These are phyloP conservation scores for Austroboletus eburneus DNA, from an alignment of 768 basidiomycete species.

Conservation along the genomic window DNA sequence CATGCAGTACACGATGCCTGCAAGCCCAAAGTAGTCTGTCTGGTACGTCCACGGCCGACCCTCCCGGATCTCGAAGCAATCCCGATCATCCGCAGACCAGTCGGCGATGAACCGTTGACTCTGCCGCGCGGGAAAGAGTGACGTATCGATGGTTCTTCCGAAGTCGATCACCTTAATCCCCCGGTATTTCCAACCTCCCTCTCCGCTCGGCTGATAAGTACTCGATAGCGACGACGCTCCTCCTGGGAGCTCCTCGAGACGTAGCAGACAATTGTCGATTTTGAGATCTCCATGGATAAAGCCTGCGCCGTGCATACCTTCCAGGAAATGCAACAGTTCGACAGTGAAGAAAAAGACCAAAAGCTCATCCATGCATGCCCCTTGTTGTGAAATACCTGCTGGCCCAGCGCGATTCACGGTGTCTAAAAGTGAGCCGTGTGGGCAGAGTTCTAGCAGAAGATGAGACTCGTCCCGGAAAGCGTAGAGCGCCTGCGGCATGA, in stretches of 20 bases:
- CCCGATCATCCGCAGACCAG: slow-evolving; percentile 85
- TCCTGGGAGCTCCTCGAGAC: slow-evolving; percentile 79
- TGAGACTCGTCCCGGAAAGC: slow-evolving; percentile 87
- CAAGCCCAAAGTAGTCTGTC: slow-evolving; percentile 95
- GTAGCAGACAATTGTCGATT: slow-evolving; percentile 97
- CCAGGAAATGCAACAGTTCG: slow-evolving; percentile 80
- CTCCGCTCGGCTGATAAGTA: slow-evolving; percentile 74
- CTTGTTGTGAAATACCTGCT: slow-evolving; percentile 74
- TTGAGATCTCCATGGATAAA: slow-evolving; percentile 99
- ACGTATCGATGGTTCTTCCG: slow-evolving; percentile 88
- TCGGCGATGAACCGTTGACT: slow-evolving; percentile 81
- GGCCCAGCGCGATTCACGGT: slow-evolving; percentile 80
- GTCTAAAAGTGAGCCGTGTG: slow-evolving; percentile 89
- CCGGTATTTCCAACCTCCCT: slow-evolving; percentile 80
- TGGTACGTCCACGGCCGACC: slow-evolving; percentile 88
- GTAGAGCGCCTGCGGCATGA: slow-evolving; percentile 76
- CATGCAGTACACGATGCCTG: slow-evolving; percentile 92
- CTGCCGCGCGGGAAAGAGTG: slow-evolving; percentile 60
- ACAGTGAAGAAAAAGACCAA: slow-evolving; percentile 93
- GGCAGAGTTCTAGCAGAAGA: slow-evolving; percentile 81
- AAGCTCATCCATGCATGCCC: slow-evolving; percentile 85
- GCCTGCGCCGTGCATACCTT: slow-evolving; percentile 73
- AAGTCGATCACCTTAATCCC: slow-evolving; percentile 96
- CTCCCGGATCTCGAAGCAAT: slow-evolving; percentile 89
- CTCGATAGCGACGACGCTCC: slow-evolving; percentile 66